phyloP scores from a whole-genome alignment of 2,329 filamentous ascomycete genomes.

The Neonectria neomacrospora region DNA sequence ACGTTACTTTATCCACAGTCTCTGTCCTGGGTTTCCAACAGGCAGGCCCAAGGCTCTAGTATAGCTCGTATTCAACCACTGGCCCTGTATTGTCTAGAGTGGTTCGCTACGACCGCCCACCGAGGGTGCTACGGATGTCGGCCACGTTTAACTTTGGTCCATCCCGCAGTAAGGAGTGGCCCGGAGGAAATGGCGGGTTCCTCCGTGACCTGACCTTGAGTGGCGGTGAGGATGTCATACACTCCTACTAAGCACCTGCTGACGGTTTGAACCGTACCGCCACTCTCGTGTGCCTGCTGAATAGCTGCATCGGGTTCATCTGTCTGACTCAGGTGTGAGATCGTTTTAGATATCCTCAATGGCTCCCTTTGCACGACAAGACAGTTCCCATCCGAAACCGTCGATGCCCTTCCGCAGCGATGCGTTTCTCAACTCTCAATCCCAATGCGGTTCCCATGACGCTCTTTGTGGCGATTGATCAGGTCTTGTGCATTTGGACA shows the following conservation, averaged over 20 bases:
- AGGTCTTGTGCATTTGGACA: neutral
- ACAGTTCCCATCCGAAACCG: neutral
- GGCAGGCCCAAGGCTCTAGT: too few relatives aligned
- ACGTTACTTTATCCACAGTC: neutral
- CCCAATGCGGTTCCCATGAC: too few relatives aligned
- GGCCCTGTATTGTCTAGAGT: too few relatives aligned
- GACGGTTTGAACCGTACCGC: neutral
- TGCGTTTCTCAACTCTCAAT: too few relatives aligned
- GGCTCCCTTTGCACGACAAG: neutral
- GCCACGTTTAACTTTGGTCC: neutral
- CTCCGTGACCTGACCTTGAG: neutral
- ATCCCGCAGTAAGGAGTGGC: neutral
- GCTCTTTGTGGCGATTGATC: neutral
- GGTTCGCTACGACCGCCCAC: too few relatives aligned
- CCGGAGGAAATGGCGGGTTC: neutral
- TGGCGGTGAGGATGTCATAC: neutral
- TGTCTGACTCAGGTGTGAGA: too few relatives aligned
- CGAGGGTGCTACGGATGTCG: too few relatives aligned
- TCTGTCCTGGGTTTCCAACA: neutral
- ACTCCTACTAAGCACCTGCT: neutral
- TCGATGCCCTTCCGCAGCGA: neutral
- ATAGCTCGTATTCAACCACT: too few relatives aligned
- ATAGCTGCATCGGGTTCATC: neutral
- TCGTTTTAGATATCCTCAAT: too few relatives aligned
- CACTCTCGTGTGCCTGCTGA: neutral